Evolutionary conservation across 805 yeast species (phyloP), one percentile per base, ranked within the genome.

Genomic region (Yamadazyma ubonensis): DNA sequence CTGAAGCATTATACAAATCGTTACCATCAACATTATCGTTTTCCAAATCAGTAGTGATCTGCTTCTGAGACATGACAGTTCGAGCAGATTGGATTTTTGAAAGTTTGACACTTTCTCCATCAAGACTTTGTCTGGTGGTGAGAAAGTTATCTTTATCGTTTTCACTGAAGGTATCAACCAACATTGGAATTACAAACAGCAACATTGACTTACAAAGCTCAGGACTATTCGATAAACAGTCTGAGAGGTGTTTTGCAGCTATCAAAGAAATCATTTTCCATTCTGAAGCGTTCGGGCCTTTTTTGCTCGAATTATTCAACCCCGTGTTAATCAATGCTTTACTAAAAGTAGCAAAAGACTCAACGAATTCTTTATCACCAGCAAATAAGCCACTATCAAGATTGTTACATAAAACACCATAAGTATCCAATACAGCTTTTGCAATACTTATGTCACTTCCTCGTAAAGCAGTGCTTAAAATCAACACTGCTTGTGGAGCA

Each of bases 401-500:
- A 32, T 75, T 65, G 10, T 55, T 47, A 48, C 75, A 70, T 28
- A 72, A 59, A 1, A 58, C 59, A 7, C 65, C 63, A 49, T 73
- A 81, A 0, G 80, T 75, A 16, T 63, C 57, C 26, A 73, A 65
- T 4, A 76, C 67, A 28, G 70, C 62, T 52, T 81, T 83, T 36
- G 81, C 70, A 2, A 87, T 67, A 0, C 79, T 65, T 30, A 81
- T 59, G 52, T 90, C 98, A 15, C 71, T 71, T 17, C 80, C 70
- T 26, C 63, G 49, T 31, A 84, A 51, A 11, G 83, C 73, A 7
- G 68, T 55, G 18, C 57, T 58, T 54, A 90, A 67, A 18, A 90
- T 81, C 15, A 70, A 65, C 35, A 86, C 71, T 12, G 85, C 80
- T 51, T 81, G 77, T 17, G 67, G 71, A 1, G 96, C 90, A 65